phyloP scores from a whole-genome alignment of 768 basidiomycete genomes.

The Phaffia australis region DNA sequence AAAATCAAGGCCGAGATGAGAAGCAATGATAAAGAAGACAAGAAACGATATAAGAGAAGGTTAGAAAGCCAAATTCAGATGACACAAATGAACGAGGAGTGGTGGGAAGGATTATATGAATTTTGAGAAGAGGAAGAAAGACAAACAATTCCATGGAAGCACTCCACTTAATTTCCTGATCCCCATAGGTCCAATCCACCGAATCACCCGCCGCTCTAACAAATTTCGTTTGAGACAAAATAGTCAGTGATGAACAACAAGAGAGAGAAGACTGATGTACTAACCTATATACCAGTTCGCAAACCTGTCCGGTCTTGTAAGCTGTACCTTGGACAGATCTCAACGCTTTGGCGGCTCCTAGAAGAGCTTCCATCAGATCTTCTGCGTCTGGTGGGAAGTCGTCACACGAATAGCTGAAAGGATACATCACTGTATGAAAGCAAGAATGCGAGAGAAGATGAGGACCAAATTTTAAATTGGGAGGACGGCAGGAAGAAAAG shows the following conservation, averaged over 20 bases:
- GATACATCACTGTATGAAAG: neutral
- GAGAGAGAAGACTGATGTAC: neutral
- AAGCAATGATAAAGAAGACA: constrained; percentile 5
- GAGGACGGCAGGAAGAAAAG: neutral
- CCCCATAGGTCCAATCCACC: constrained; percentile 43
- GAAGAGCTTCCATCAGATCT: constrained; percentile 60
- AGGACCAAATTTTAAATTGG: neutral
- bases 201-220: constrained; percentile 41
- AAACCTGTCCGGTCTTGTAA: constrained; percentile 46
- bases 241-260: neutral
- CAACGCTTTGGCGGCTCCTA: constrained; percentile 54
- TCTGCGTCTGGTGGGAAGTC: constrained; percentile 49
- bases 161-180: constrained; percentile 50
- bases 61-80: constrained; percentile 48
- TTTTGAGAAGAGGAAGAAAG: constrained; percentile 34
- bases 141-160: constrained; percentile 58
- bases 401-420: constrained; percentile 10
- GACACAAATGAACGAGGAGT: too few relatives aligned
- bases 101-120: too few relatives aligned
- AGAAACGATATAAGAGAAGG: constrained; percentile 2
- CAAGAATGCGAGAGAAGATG: neutral
- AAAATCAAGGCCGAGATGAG: neutral
- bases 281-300: constrained; percentile 35
- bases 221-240: constrained; percentile 42
- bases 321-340: constrained; percentile 43